phyloP scores from a whole-genome alignment of 1,139 yeast genomes.

The Spencermartinsiella ligniputridi region DNA sequence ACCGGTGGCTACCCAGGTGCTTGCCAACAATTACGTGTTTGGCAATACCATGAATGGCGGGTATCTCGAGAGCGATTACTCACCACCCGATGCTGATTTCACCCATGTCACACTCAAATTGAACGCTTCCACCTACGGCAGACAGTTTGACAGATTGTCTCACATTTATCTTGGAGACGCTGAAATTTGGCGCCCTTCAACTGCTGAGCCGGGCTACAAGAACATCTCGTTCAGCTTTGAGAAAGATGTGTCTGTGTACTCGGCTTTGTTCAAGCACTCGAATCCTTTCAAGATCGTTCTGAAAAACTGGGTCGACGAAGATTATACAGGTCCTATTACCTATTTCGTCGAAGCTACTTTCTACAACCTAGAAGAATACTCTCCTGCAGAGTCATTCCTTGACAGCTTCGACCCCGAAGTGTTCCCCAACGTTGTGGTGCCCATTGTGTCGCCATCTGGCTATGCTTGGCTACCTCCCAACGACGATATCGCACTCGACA shows the following conservation, averaged over 20 bases:
- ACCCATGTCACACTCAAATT: constrained; percentile 59
- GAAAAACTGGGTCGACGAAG: constrained; percentile 58
- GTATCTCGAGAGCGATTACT: constrained; percentile 38
- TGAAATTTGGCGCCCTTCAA: constrained; percentile 80
- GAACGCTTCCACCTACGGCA: constrained; percentile 56
- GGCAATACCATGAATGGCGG: constrained; percentile 56
- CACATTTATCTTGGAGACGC: constrained; percentile 62
- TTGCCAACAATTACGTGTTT: constrained; percentile 46
- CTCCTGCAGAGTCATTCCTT: background rate
- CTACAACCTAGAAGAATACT: constrained; percentile 34
- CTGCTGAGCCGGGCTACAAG: constrained; percentile 68
- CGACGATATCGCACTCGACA: background rate
- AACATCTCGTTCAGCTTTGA: constrained; percentile 40
- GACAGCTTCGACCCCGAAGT: background rate
- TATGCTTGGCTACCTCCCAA: constrained; percentile 1
- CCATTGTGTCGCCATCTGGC: background rate
- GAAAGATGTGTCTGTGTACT: constrained; percentile 64
- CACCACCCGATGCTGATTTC: constrained; percentile 43
- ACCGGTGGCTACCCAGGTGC: constrained; percentile 40
- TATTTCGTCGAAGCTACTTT: constrained; percentile 50
- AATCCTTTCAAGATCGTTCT: constrained; percentile 29
- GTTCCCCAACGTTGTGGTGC: background rate
- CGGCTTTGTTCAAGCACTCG: constrained; percentile 42
- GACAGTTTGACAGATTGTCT: constrained; percentile 74
- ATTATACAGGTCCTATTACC: constrained; percentile 58